phyloP scores from a whole-genome alignment of 805 yeast species.

The Peterozyma xylosa region DNA sequence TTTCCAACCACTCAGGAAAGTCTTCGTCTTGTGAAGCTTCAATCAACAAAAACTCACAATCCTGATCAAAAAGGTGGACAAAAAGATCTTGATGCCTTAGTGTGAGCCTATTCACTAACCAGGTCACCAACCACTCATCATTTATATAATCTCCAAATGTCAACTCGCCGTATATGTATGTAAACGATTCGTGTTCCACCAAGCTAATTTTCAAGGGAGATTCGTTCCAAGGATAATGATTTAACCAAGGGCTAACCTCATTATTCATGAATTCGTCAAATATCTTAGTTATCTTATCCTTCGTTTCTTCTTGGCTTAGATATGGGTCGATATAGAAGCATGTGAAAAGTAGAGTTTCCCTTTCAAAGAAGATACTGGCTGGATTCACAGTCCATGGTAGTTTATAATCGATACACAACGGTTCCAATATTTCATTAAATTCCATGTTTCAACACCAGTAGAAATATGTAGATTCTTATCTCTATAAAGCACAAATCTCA shows the following conservation, averaged over 20 bases:
- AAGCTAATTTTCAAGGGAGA: conserved; percentile 18
- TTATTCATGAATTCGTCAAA: conserved; percentile 13
- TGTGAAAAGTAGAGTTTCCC: conserved; percentile 17
- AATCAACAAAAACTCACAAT: conserved; percentile 47
- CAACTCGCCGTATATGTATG: conserved; percentile 31
- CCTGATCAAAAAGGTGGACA: conserved; percentile 41
- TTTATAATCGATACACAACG: neutral
- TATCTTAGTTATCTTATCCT: conserved; percentile 9
- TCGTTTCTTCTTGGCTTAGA: conserved; percentile 12
- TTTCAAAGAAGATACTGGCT: conserved; percentile 5
- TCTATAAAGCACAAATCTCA: too few relatives aligned
- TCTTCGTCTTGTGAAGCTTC: conserved; percentile 35
- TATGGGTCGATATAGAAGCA: conserved; percentile 23
- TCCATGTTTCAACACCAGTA: neutral
- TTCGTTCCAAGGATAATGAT: conserved; percentile 34
- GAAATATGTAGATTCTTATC: too few relatives aligned
- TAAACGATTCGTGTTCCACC: conserved; percentile 10
- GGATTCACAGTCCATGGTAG: conserved; percentile 3
- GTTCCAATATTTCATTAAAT: neutral
- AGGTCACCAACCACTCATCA: conserved; percentile 38
- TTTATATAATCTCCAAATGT: conserved; percentile 32
- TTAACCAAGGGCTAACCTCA: conserved; percentile 26
- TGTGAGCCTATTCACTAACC: conserved; percentile 28
- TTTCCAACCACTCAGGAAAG: conserved; percentile 37
- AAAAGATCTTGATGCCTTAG: conserved; percentile 24